Base-by-base conservation (phyloP, 2,329 filamentous ascomycete genomes). In the Aspergillus sergii region DNA sequence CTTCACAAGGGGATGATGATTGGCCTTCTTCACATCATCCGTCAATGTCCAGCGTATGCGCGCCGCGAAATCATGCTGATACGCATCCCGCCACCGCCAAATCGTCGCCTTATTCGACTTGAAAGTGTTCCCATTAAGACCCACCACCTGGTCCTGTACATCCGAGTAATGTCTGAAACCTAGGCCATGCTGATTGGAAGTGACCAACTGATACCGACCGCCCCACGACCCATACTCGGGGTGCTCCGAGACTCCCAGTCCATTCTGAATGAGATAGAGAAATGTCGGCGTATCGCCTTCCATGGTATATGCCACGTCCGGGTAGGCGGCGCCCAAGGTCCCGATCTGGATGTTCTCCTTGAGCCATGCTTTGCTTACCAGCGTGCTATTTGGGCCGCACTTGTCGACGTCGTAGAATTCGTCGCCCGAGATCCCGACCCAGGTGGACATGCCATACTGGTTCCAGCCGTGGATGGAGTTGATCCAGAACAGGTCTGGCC, bases 401-500 rank as follows among this genome's bases (percentile, higher is more conserved):
- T 80, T 72, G 58, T 84, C 81, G 58, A 84, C 83, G 32, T 74
- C 76, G 58, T 83, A 83, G 67, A 76, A 81, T 3, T 64, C 64
- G 4, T 85, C 82, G 7, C 83, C 83, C 0, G 80, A 83, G 45
- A 88, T 88, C 0, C 86, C 86, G 1, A 77, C 80, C 86, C 86
- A 88, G 0, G 85, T 75, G 0, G 86, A 85, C 58, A 81, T 68
- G 2, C 78, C 79, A 64, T 88, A 89, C 55, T 83, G 76, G 66
- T 84, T 84, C 81, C 82, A 88, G 8, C 80, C 84, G 68, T 88
- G 86, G 1, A 87, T 72, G 0, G 83, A 85, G 16, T 76, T 77
- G 59, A 88, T 86, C 71, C 86, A 88, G 66, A 85, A 83, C 8
- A 88, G 69, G 30, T 84, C 80, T 0, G 86, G 84, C 63, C 82